A percentile compares a stretch with the other conserved stretches of the same genome.
Conservation (phyloP, 2,329 filamentous ascomycete genomes). For the Trichoderma atroviride region DNA sequence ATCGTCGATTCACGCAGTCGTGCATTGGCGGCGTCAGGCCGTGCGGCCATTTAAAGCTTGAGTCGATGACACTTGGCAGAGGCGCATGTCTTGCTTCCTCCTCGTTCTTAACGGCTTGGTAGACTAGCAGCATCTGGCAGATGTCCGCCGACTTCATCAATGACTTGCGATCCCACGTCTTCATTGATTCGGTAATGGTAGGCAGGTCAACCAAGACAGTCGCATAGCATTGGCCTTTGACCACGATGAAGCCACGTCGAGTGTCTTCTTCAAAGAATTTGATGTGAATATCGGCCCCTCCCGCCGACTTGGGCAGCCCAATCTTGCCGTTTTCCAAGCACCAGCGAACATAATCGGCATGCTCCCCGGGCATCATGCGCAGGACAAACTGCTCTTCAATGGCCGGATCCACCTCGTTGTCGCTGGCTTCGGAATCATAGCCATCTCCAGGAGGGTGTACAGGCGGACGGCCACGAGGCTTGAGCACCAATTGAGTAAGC, state of each 20-base stretch:
- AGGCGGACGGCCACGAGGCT: conserved; percentile 68
- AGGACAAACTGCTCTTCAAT: conserved; percentile 90
- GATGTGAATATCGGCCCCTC: conserved; percentile 77
- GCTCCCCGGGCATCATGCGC: conserved; percentile 82
- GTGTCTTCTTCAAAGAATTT: conserved; percentile 77
- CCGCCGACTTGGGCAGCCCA: conserved; percentile 63
- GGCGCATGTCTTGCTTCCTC: conserved; percentile 66
- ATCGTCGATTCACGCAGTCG: conserved; percentile 78
- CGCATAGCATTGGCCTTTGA: conserved; percentile 73
- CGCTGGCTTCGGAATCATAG: conserved; percentile 94
- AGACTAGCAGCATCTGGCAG: conserved; percentile 84
- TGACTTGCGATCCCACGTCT: conserved; percentile 85
- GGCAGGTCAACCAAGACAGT: conserved; percentile 81
- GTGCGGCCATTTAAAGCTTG: conserved; percentile 75
- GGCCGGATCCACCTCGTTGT: conserved; percentile 81
- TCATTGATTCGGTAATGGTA: conserved; percentile 87
- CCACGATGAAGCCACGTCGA: conserved; percentile 70
- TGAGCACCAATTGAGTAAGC: conserved; percentile 51
- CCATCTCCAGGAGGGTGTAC: conserved; percentile 78
- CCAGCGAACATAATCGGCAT: conserved; percentile 79
- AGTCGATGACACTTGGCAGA: conserved; percentile 72
- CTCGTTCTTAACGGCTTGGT: conserved; percentile 67
- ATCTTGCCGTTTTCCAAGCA: conserved; percentile 78
- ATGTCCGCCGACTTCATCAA: conserved; percentile 90
- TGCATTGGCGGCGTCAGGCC: conserved; percentile 88